phyloP scores from a whole-genome alignment of 1,284 basidiomycete genomes.

The Apiotrichum laibachii region DNA sequence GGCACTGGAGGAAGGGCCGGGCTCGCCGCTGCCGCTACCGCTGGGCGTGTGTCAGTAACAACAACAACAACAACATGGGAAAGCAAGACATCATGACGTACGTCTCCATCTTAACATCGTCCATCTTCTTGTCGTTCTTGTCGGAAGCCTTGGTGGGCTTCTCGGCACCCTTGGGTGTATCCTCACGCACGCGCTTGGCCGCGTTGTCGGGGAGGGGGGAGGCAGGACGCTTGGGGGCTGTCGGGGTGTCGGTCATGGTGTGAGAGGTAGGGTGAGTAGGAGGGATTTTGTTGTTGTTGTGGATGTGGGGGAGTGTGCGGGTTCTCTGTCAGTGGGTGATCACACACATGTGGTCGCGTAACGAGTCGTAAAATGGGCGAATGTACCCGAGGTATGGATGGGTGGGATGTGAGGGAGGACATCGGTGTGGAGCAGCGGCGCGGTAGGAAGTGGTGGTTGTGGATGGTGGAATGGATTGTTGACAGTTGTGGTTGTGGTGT shows the following conservation, averaged over 20 bases:
- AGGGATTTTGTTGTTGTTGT: background rate
- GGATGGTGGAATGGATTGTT: too few relatives aligned
- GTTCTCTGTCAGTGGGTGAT: slow-evolving; percentile 12
- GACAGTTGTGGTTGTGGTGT: too few relatives aligned
- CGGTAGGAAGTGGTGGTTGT: too few relatives aligned
- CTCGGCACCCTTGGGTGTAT: slow-evolving; percentile 13
- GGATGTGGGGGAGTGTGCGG: background rate
- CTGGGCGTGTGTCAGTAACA: background rate
- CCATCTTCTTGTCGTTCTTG: slow-evolving; percentile 37
- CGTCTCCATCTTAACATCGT: slow-evolving; percentile 41
- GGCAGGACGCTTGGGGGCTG: slow-evolving; percentile 36
- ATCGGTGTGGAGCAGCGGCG: too few relatives aligned
- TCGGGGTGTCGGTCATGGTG: slow-evolving; percentile 27
- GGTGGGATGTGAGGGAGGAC: too few relatives aligned
- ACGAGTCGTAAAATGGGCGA: background rate
- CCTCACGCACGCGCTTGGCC: slow-evolving; percentile 32
- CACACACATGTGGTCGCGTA: slow-evolving; percentile 5
- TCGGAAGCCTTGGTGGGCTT: slow-evolving; percentile 9
- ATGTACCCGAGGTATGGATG: background rate
- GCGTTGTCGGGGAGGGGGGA: slow-evolving; percentile 32
- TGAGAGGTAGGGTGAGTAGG: background rate
- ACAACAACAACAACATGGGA: background rate
- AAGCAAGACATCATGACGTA: slow-evolving; percentile 21
- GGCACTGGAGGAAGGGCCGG: slow-evolving; percentile 30
- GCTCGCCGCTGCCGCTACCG: slow-evolving; percentile 24